Conservation (phyloP, 805 yeast species). For the Groenewaldozyma tartarivorans region DNA sequence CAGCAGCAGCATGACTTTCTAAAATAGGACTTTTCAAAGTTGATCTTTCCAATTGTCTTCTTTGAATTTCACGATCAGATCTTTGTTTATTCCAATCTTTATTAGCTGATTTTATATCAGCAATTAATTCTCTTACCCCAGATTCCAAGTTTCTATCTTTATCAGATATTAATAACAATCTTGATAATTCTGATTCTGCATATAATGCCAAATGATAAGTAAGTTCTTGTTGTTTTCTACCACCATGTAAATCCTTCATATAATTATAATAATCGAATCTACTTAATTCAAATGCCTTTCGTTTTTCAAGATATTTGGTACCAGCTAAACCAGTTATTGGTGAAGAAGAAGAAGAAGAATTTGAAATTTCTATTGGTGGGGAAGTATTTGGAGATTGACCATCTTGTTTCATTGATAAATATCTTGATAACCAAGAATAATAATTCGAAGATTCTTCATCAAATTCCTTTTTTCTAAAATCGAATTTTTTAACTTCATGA, state of each 20-base stretch:
- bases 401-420: conserved; percentile 29
- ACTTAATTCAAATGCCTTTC: conserved; percentile 31
- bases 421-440: conserved; percentile 36
- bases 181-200: conserved; percentile 26
- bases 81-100: conserved; percentile 32
- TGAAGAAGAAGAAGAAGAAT: background rate
- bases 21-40: conserved; percentile 6
- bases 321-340: background rate
- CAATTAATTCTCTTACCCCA: conserved; percentile 24
- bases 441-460: conserved; percentile 36
- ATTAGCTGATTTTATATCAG: conserved; percentile 27
- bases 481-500: conserved; percentile 32
- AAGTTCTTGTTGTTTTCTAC: conserved; percentile 32
- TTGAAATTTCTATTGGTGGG: background rate
- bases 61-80: conserved; percentile 28
- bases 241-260: conserved; percentile 33
- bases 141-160: conserved; percentile 22
- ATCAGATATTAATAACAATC: conserved; percentile 21
- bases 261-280: conserved; percentile 34
- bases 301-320: conserved; percentile 31
- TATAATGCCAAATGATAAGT: conserved; percentile 29
- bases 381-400: background rate
- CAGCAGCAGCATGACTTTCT: background rate
- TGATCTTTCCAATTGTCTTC: conserved; percentile 29
- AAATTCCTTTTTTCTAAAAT: conserved; percentile 32